phyloP scores from a whole-genome alignment of 2,329 filamentous ascomycete genomes.

The Ophioceras dolichostomum region DNA sequence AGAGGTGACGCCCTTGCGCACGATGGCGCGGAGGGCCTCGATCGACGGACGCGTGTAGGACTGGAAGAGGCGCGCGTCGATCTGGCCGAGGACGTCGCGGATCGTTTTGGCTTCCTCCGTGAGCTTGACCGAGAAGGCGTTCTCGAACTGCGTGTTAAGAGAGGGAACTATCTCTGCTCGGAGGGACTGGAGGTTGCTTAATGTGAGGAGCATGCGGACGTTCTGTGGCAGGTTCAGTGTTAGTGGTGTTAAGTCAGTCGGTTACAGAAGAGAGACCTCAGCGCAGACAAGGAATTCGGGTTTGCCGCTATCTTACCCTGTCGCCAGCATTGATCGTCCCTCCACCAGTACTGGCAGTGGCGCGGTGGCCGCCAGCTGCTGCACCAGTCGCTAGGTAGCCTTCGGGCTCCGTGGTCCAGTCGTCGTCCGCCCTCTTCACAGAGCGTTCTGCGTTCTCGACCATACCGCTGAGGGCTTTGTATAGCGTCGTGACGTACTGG shows the following conservation, averaged over 20 bases:
- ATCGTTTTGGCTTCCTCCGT: conserved; percentile 91
- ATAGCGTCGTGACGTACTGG: conserved; percentile 87
- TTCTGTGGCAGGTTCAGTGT: conserved; percentile 39
- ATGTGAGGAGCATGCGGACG: conserved; percentile 82
- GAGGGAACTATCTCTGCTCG: conserved; percentile 72
- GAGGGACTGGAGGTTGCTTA: conserved; percentile 82
- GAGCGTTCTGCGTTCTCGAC: conserved; percentile 88
- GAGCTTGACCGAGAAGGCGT: conserved; percentile 83
- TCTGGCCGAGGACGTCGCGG: conserved; percentile 78
- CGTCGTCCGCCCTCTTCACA: conserved; percentile 49
- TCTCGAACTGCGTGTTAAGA: conserved; percentile 87
- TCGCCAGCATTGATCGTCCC: conserved; percentile 42
- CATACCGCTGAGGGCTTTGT: conserved; percentile 89
- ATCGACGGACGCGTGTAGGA: conserved; percentile 77
- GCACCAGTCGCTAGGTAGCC: no score
- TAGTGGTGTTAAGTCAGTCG: neutral
- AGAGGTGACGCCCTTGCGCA: conserved; percentile 59
- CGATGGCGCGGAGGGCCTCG: conserved; percentile 53
- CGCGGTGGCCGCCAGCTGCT: no score
- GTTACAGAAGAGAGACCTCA: no score
- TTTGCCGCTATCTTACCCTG: conserved; percentile 33
- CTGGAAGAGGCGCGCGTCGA: conserved; percentile 82
- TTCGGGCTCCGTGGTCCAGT: conserved; percentile 41
- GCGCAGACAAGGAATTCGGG: no score
- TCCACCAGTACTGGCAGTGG: conserved; percentile 1